Base-by-base conservation (phyloP, 352 stramenopile species). In the Pythium rishiriense region DNA sequence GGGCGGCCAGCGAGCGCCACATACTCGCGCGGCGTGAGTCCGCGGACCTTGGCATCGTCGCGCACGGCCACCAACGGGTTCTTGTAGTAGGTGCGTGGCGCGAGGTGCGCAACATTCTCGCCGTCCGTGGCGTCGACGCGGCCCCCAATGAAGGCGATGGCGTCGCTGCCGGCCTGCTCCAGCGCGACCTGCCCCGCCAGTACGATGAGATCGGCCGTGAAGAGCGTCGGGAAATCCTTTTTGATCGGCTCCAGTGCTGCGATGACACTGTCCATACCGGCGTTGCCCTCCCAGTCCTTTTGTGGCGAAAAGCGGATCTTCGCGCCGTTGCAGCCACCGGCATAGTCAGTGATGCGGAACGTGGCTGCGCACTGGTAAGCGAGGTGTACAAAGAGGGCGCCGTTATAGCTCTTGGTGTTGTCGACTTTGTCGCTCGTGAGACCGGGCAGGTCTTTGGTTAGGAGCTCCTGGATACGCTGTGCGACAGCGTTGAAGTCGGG, bases 131-230 rank as follows among this genome's bases (percentile, higher is more conserved):
- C 83, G 73, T 98, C 96, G 19, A 73, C 74, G 22, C 94, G 73
- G 54, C 91, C 91, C 47, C 91, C 93, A 9, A 64, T 65, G 68
- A 91, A 97, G n/a, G 66, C 63, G 72, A 98, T 90, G 14, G 74
- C 77, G 8, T 93, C 90, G 14, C 93, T 93, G 17, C 91, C 93
- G 41, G 88, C 83, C 57, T 96, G 70, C 70, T 97, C 90, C 9
- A 98, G 85, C 8, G 91, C 90, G n/a, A 90, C 74, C 17, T 81
- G 76, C 19, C 88, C 91, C 29, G 89, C 87, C 12, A 97, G 81
- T 1, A 90, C 96, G 62, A 91, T 98, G 17, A 98, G 69, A 76
- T 98, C 94, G 0, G 86, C 87, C 70, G 96, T 97, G 7, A 72
- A 83, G 46, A 97, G 83, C 35, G 63, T 70, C 4, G 86, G 83